Percentiles rank a stretch among this genome's conserved stretches.
Evolutionary conservation across 345 rosid genomes (phyloP).

Genomic region (Toxicodendron radicans): DNA sequence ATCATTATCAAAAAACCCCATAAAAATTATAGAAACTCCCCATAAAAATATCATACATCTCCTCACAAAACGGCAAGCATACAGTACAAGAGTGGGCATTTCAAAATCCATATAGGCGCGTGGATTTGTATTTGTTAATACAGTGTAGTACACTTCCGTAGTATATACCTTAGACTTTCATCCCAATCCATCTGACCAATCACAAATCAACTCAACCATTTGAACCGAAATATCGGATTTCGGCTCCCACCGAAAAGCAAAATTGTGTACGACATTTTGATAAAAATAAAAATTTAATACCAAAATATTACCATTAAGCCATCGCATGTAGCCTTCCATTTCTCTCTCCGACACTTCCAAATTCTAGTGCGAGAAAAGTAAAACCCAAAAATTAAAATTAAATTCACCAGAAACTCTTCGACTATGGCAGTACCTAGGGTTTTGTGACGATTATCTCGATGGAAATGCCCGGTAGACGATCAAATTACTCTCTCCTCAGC

Average conservation of each 20-base stretch:
- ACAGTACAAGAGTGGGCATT: too few relatives aligned
- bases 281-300: too few relatives aligned
- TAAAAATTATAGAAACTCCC: too few relatives aligned
- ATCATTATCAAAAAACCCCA: too few relatives aligned
- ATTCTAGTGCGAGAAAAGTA: slow-evolving; percentile 35
- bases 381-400: slow-evolving; percentile 5
- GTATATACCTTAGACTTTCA: neutral
- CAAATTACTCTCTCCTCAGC: slow-evolving; percentile 77
- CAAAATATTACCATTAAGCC: slow-evolving; percentile 33
- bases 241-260: neutral
- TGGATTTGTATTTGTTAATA: too few relatives aligned
- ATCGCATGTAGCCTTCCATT: slow-evolving; percentile 15
- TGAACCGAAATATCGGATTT: slow-evolving; percentile 12
- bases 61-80: too few relatives aligned
- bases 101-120: too few relatives aligned
- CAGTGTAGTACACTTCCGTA: too few relatives aligned
- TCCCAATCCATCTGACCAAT: neutral
- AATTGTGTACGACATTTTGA: neutral
- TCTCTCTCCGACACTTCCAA: slow-evolving; percentile 34
- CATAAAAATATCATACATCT: too few relatives aligned
- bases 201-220: neutral
- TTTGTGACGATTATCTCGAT: slow-evolving; percentile 38
- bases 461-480: slow-evolving; percentile 92
- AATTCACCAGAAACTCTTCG: slow-evolving; percentile 23
- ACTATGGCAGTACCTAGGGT: slow-evolving; percentile 55